Conservation (phyloP, 768 basidiomycete genomes). For the Neoboletus subvelutipes region DNA sequence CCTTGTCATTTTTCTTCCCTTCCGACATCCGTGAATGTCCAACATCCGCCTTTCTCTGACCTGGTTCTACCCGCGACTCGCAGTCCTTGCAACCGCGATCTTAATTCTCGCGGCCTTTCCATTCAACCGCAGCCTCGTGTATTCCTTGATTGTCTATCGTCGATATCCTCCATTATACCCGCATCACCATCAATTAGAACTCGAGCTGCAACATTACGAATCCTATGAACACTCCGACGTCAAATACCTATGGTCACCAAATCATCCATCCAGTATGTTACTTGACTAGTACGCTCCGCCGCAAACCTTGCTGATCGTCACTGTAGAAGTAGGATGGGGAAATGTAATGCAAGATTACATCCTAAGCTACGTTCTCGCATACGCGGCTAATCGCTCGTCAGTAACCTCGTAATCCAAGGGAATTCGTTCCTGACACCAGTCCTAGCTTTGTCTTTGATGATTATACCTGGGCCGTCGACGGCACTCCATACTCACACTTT, state of each 20-base stretch:
- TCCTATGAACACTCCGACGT: not conserved
- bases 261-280: not conserved
- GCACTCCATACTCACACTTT: not conserved
- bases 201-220: not conserved
- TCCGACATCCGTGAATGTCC: not conserved
- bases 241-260: not conserved
- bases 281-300: not conserved
- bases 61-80: not conserved
- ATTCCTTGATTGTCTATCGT: not conserved
- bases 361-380: not conserved
- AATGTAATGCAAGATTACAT: constrained; percentile 1
- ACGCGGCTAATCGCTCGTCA: constrained; percentile 1
- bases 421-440: not conserved
- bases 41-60: not conserved
- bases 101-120: not conserved
- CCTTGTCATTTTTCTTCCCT: not conserved
- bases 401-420: not conserved
- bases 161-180: not conserved
- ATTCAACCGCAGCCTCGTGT: not conserved
- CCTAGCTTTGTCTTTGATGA: not conserved
- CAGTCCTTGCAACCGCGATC: not conserved
- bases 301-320: not conserved
- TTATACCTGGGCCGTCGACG: not conserved
- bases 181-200: not conserved
- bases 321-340: not conserved